These are phyloP conservation scores for Litsea cubeba DNA, from an alignment of 164 flowering plant species.

Conservation along the genomic window DNA sequence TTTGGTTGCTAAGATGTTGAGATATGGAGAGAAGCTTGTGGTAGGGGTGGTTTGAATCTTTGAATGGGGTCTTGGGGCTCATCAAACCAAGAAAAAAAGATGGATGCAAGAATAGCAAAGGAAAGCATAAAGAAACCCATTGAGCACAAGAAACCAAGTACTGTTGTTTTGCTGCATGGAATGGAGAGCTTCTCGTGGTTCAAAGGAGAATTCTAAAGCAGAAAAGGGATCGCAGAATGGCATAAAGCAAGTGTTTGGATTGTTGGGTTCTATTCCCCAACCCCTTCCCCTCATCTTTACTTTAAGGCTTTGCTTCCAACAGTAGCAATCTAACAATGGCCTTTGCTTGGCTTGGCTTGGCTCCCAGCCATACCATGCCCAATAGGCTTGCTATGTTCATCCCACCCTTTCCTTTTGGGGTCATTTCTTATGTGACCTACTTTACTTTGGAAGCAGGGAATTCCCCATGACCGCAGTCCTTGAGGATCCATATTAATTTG, in stretches of 20 bases:
- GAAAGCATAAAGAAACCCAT: constrained; percentile 53
- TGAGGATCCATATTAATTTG: no score
- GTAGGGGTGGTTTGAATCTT: constrained; percentile 24
- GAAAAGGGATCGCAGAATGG: constrained; percentile 45
- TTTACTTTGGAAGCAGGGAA: no score
- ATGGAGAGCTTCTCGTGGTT: constrained; percentile 35
- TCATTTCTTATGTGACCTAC: no score
- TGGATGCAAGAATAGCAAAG: constrained; percentile 25
- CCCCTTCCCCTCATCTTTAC: constrained; percentile 15
- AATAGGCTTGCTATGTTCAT: no score
- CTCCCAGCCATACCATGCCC: not conserved
- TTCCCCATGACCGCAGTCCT: no score
- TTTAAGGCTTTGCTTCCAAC: constrained; percentile 48
- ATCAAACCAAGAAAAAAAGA: constrained; percentile 20
- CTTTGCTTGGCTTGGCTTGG: constrained; percentile 1
- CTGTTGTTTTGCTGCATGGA: constrained; percentile 39
- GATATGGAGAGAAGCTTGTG: constrained; percentile 13
- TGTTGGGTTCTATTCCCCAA: constrained; percentile 24
- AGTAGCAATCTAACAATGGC: constrained; percentile 19
- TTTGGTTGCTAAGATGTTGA: not conserved
- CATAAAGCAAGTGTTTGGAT: constrained; percentile 58
- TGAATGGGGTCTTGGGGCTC: constrained; percentile 29
- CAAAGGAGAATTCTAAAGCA: constrained; percentile 43
- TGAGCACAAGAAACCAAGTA: constrained; percentile 52
- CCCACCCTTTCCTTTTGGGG: no score